Evolutionary conservation across 352 stramenopile species (phyloP).

Genomic region (Phytopythium montanum): DNA sequence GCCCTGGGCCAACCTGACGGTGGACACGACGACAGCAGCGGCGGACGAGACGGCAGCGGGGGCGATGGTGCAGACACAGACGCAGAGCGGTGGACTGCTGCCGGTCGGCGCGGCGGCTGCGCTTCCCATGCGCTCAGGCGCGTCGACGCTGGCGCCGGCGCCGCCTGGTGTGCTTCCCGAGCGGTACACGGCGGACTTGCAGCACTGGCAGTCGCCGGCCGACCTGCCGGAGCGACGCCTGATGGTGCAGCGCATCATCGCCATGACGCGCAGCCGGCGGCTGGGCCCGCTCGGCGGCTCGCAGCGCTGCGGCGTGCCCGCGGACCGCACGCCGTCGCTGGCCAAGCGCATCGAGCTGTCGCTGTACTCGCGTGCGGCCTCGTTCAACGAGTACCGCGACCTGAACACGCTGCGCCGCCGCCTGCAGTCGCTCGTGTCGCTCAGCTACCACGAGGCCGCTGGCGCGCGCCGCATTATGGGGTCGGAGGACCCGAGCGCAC

Average conservation of each 20-base stretch:
- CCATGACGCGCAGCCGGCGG: conserved; percentile 74
- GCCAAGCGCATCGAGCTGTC: conserved; percentile 86
- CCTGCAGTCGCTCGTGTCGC: conserved; percentile 79
- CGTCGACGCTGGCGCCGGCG: conserved; percentile 30
- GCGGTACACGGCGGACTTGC: conserved; percentile 71
- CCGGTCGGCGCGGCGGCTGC: conserved; percentile 10
- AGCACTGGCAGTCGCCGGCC: conserved; percentile 81
- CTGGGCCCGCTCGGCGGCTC: conserved; percentile 9
- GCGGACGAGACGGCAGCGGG: conserved; percentile 5
- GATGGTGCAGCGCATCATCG: conserved; percentile 87
- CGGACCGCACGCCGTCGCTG: conserved; percentile 69
- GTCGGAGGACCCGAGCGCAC: conserved; percentile 4
- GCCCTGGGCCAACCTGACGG: conserved; percentile 71
- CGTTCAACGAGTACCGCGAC: conserved; percentile 83
- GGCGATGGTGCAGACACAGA: no score
- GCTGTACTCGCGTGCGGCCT: conserved; percentile 76
- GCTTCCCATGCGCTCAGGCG: conserved; percentile 50
- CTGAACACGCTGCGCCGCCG: conserved; percentile 77
- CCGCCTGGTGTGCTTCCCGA: conserved; percentile 56
- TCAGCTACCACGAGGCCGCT: conserved; percentile 85
- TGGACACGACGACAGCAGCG: conserved; percentile 38
- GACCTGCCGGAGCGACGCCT: conserved; percentile 75
- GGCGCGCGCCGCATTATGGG: conserved; percentile 38
- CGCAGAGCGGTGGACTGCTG: no score
- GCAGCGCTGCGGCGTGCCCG: conserved; percentile 12